phyloP scores from a whole-genome alignment of 768 basidiomycete species.

The Boletus huronensis region DNA sequence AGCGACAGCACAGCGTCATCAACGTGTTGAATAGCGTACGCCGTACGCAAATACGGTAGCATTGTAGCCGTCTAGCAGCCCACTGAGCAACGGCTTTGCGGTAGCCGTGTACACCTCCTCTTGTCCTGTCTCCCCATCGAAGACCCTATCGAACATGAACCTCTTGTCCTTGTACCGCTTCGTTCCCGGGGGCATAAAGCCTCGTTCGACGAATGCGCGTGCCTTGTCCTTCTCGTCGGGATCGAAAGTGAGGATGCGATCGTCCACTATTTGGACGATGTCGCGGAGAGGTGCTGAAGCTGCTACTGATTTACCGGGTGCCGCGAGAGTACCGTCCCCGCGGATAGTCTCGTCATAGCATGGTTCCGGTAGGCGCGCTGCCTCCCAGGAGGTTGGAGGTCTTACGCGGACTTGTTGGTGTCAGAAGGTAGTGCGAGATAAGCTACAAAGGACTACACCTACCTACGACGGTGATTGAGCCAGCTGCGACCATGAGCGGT shows the following conservation, averaged over 20 bases:
- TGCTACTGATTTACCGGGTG: conserved; percentile 51
- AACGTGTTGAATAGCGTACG: conserved; percentile 47
- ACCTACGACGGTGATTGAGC: conserved; percentile 88
- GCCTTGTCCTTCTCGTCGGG: conserved; percentile 86
- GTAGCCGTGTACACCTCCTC: conserved; percentile 86
- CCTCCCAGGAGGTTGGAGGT: conserved; percentile 82
- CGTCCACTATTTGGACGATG: conserved; percentile 87
- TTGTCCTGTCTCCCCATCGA: conserved; percentile 76
- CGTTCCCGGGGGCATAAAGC: conserved; percentile 80
- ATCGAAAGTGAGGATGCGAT: conserved; percentile 94
- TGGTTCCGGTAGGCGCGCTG: conserved; percentile 76
- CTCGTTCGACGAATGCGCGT: conserved; percentile 77
- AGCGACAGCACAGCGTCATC: conserved; percentile 2
- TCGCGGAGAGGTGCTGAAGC: conserved; percentile 62
- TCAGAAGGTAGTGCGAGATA: conserved; percentile 5
- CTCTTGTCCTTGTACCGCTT: conserved; percentile 95
- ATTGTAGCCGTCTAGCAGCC: conserved; percentile 91
- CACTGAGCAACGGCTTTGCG: conserved; percentile 77
- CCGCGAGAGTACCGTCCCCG: conserved; percentile 82
- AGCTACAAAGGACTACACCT: conserved; percentile 10
- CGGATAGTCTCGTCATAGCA: conserved; percentile 68
- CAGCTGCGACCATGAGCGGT: conserved; percentile 69
- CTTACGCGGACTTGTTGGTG: conserved; percentile 74
- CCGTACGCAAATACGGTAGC: conserved; percentile 99
- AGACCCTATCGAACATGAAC: conserved; percentile 96